Evolutionary conservation across 768 basidiomycete species (phyloP).

Genomic region (Russula earlei): DNA sequence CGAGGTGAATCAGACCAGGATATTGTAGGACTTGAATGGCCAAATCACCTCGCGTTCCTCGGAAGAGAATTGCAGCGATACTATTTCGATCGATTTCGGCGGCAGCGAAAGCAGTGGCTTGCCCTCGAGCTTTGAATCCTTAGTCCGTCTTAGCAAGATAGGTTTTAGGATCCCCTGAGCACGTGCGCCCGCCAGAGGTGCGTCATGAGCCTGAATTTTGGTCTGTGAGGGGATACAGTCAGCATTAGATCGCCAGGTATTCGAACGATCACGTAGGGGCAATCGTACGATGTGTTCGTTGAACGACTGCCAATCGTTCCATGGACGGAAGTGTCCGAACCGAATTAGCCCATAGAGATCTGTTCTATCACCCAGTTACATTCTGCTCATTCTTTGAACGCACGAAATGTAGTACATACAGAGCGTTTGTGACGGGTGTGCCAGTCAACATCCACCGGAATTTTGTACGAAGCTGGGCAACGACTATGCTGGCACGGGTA

Average conservation of each 20-base stretch:
- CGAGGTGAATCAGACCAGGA: not conserved
- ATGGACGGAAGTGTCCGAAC: conserved; percentile 59
- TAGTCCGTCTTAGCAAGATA: conserved; percentile 64
- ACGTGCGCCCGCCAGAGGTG: conserved; percentile 54
- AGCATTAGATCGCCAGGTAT: not conserved
- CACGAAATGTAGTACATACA: conserved; percentile 30
- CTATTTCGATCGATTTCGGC: conserved; percentile 48
- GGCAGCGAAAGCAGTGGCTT: conserved; percentile 58
- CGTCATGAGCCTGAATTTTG: conserved; percentile 44
- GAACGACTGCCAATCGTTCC: conserved; percentile 66
- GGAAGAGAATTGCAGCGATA: conserved; percentile 48
- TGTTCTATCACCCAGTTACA: conserved; percentile 31
- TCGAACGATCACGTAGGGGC: not conserved
- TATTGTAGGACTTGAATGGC: not conserved
- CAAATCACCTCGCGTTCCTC: conserved; percentile 53
- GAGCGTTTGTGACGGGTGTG: conserved; percentile 63
- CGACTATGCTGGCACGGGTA: conserved; percentile 48
- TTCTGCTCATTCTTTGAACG: not conserved
- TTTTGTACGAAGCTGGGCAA: conserved; percentile 50
- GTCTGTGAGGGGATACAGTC: conserved; percentile 29
- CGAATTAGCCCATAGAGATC: conserved; percentile 65
- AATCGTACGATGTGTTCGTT: conserved; percentile 41
- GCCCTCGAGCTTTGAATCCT: conserved; percentile 56
- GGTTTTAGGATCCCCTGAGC: conserved; percentile 61
- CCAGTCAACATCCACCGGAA: conserved; percentile 77